Base-by-base conservation (phyloP, 768 basidiomycete genomes). In the Agaricus blazei region DNA sequence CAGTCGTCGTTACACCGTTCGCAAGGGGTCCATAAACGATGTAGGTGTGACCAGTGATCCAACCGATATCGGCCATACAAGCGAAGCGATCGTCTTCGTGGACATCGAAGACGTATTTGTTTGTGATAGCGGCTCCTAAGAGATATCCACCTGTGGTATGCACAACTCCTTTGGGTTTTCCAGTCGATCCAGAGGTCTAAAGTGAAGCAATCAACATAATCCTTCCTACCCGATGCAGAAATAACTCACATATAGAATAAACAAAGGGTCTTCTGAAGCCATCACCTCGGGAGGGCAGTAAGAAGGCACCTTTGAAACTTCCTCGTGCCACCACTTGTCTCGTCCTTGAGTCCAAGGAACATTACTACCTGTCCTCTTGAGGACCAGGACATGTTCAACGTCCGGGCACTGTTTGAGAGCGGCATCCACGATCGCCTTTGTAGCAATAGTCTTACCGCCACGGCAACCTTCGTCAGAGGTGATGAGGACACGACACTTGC, bases 51-150 rank as follows among this genome's bases (percentile, higher is more conserved):
- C 95, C 95, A 2, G 96, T 98, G 74, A 98, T 96, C 96, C 96
- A 98, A 63, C 96, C 96, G 51, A 99, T 81, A 66, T 99, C 96
- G 55, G 96, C 96, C 95, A 98, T 94, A 77, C 96, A 98, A 1
- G 87, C 97, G 69, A 95, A 98, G 62, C 80, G 85, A 74, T 98
- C 96, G 57, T 90, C 93, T n/a, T 88, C 85, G 70, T 99, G 96
- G 23, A 98, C 83, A 68, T 99, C 96, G 67, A 98, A 99, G 59
- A 97, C 92, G 69, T 96, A 98, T 74, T 98, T 97, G 70, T 97
- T 84, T 26, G 96, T 95, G 57, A 98, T 66, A 1, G 92, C 84
- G 0, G 92, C 93, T 62, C 95, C 84, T 51, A 98, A 89, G 56
- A 96, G 84, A 75, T 98, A 99, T 28, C 90, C 90, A 9, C 72